A percentile compares a stretch with the other conserved stretches of the same genome.
Evolutionary conservation across 1,284 basidiomycete species (phyloP).

Genomic region (Malassezia brasiliensis): DNA sequence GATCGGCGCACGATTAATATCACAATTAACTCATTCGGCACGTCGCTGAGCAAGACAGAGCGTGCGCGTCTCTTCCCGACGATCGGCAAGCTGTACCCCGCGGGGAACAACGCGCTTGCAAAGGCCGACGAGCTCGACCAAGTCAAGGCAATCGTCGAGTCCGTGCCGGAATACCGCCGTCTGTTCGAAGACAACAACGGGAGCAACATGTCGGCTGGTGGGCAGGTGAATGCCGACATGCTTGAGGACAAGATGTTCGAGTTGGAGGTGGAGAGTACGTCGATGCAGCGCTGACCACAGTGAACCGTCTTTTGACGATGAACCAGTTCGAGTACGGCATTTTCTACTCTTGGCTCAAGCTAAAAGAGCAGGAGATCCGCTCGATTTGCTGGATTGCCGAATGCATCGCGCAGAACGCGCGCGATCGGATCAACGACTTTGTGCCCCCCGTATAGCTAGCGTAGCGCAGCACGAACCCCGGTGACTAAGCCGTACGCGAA

Average conservation of each 20-base stretch:
- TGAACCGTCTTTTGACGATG: slow-evolving; percentile 45
- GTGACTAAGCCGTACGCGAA: background rate
- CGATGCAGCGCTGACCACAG: background rate
- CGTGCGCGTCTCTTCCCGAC: slow-evolving; percentile 90
- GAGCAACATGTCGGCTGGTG: slow-evolving; percentile 31
- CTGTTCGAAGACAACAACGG: slow-evolving; percentile 61
- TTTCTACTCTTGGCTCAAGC: slow-evolving; percentile 49
- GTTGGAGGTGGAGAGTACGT: slow-evolving; percentile 64
- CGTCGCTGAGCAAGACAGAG: slow-evolving; percentile 86
- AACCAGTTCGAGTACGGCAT: slow-evolving; percentile 44
- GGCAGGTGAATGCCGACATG: slow-evolving; percentile 52
- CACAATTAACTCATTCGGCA: slow-evolving; percentile 97
- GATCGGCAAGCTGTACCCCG: slow-evolving; percentile 86
- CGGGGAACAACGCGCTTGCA: slow-evolving; percentile 86
- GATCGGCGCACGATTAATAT: slow-evolving; percentile 95
- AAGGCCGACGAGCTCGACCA: slow-evolving; percentile 91
- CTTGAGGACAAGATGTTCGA: slow-evolving; percentile 94
- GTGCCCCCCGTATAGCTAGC: slow-evolving; percentile 17
- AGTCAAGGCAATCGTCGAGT: slow-evolving; percentile 77
- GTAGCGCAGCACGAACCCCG: background rate
- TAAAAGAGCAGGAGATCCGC: slow-evolving; percentile 98
- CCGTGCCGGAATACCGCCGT: slow-evolving; percentile 73
- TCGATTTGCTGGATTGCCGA: slow-evolving; percentile 96
- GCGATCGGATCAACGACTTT: slow-evolving; percentile 26
- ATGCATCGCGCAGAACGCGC: slow-evolving; percentile 47